Evolutionary conservation across 148 eudicot genomes (phyloP).

Genomic region (Chenopodium berlandieri): DNA sequence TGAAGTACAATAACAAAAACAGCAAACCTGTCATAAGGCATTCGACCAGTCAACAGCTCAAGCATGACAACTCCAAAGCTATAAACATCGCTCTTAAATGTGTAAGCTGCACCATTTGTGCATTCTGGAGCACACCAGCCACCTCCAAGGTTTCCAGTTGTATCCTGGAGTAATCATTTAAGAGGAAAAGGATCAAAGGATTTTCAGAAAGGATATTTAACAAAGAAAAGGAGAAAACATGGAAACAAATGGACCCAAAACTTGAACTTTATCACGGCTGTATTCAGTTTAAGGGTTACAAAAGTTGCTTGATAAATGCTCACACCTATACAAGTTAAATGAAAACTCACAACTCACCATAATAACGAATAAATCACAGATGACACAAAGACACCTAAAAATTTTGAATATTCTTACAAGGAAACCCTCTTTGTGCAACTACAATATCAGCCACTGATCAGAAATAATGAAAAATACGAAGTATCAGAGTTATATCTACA

Average conservation of each 20-base stretch:
- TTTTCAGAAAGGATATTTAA: not conserved
- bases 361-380: not conserved
- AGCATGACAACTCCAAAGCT: conserved; percentile 75
- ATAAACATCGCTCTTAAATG: conserved; percentile 63
- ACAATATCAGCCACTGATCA: not conserved
- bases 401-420: not conserved
- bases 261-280: not conserved
- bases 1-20: not conserved
- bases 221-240: not conserved
- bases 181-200: not conserved
- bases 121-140: conserved; percentile 61
- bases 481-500: not conserved
- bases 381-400: not conserved
- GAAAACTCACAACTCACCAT: not conserved
- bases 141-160: conserved; percentile 42
- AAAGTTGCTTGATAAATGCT: not conserved
- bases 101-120: conserved; percentile 38
- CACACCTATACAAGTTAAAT: not conserved
- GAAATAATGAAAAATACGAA: too few species aligned
- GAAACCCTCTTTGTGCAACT: not conserved
- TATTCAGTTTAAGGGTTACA: not conserved
- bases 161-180: conserved; percentile 23
- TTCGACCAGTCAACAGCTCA: conserved; percentile 73
- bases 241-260: not conserved
- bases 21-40: conserved; percentile 62